Evolutionary conservation across 2,329 filamentous ascomycete genomes (phyloP), one percentile per base, ranked within the genome.

Genomic region (Colletotrichum sansevieriae): DNA sequence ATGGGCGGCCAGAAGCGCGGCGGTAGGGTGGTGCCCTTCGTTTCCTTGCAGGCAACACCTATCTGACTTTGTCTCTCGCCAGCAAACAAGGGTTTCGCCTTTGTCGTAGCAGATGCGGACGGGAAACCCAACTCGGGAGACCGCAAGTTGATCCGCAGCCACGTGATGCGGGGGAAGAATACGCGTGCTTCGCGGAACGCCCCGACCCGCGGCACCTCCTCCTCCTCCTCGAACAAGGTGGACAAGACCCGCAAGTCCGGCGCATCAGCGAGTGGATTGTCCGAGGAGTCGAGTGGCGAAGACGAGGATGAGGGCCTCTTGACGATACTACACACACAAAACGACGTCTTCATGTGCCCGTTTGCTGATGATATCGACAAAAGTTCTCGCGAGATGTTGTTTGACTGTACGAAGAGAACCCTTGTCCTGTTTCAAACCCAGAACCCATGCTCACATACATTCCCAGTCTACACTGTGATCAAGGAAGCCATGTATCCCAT

Each of bases 261-360:
- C 3, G 22, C 37, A 33, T 11, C 18, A 29, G 15, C 7, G 20
- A 41, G 25, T 11, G 43, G 43, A 11, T n/a, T n/a, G 43, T 18
- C 52, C 15, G 44, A 37, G 3, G n/a, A 33, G 6, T 4, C 3
- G 6, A 10, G 39, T 1, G 39, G 9, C 20, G 56, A 54, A 18
- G 22, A 39, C 20, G n/a, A 44, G 9, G 13, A 7, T 3, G 35
- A 61, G 22, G 13, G 46, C 25, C 41, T 52, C 20, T 29, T 54
- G 11, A 35, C 20, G 7, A 35, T 68, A 15, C 43, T 37, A 22
- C 3, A 12, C 13, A 25, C 18, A 2, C 7, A 43, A 0, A 49
- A 77, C 12, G 76, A 76, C 67, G 44, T 77, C 4, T 73, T 71
- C 10, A 73, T 73, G 22, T 70, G 76, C 62, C 74, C 74, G 49